Conservation (phyloP, 495 filamentous ascomycete species). For the Talaromyces nanjingensis region DNA sequence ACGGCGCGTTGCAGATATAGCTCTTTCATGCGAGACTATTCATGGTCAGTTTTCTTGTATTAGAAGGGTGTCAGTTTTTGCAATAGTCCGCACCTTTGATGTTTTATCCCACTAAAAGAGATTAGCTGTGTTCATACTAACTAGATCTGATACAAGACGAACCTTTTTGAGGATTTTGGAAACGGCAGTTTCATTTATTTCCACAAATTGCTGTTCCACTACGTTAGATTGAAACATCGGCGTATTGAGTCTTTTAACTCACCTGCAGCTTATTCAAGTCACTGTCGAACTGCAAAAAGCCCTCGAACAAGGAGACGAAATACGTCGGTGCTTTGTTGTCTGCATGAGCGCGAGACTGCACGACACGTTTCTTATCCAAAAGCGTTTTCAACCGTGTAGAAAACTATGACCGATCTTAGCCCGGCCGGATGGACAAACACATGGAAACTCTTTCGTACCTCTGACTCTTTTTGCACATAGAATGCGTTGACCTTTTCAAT, state of each 20-base stretch:
- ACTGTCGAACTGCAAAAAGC: slow-evolving; percentile 91
- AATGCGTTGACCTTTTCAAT: slow-evolving; percentile 98
- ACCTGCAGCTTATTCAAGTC: slow-evolving; percentile 92
- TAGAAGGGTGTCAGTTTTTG: neutral
- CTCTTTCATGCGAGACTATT: slow-evolving; percentile 88
- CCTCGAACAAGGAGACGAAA: slow-evolving; percentile 89
- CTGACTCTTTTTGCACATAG: slow-evolving; percentile 95
- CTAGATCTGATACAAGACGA: slow-evolving; percentile 12
- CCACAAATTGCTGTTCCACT: slow-evolving; percentile 76
- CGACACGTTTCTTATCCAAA: slow-evolving; percentile 84
- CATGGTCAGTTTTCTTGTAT: slow-evolving; percentile 14
- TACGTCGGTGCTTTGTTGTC: slow-evolving; percentile 81
- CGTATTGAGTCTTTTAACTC: slow-evolving; percentile 5
- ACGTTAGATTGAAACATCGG: neutral
- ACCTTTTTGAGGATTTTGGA: slow-evolving; percentile 98
- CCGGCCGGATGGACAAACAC: too few relatives aligned
- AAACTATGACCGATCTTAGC: slow-evolving; percentile 49
- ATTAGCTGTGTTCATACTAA: slow-evolving; percentile 17
- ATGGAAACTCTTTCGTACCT: slow-evolving; percentile 49
- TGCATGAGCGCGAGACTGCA: slow-evolving; percentile 66
- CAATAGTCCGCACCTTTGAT: slow-evolving; percentile 60
- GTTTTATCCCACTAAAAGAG: slow-evolving; percentile 85
- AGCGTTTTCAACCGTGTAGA: slow-evolving; percentile 86
- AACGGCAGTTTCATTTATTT: slow-evolving; percentile 94
- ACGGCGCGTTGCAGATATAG: slow-evolving; percentile 92